Conservation (phyloP, 2,329 filamentous ascomycete species). For the Ciborinia camelliae region DNA sequence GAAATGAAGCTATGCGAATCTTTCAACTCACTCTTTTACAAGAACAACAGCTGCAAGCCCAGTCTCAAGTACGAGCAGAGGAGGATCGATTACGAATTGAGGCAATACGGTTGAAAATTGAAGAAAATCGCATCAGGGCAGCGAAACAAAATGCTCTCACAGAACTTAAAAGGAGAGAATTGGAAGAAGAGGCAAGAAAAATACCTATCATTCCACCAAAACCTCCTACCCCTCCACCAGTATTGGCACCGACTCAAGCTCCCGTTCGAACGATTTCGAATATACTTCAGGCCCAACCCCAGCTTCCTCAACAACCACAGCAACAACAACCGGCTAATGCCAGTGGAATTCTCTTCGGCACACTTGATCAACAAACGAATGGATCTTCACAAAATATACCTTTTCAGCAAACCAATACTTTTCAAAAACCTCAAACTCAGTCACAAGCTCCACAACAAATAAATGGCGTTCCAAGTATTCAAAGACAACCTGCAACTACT, state of each 20-base stretch:
- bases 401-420: slow-evolving; percentile 4
- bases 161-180: slow-evolving; percentile 47
- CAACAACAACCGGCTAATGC: background rate
- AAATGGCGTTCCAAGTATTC: background rate
- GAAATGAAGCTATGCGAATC: slow-evolving; percentile 48
- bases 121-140: slow-evolving; percentile 30
- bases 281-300: background rate
- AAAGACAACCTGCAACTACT: slow-evolving; percentile 1
- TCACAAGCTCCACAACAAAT: background rate
- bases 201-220: slow-evolving; percentile 29
- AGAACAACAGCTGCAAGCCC: slow-evolving; percentile 38
- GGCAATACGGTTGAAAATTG: slow-evolving; percentile 6
- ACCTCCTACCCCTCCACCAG: slow-evolving; percentile 26
- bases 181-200: slow-evolving; percentile 41
- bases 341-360: background rate
- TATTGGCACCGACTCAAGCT: slow-evolving; percentile 8
- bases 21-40: slow-evolving; percentile 48
- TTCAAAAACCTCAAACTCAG: background rate
- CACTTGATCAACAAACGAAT: background rate
- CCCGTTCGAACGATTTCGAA: background rate
- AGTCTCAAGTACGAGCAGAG: slow-evolving; percentile 18
- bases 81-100: slow-evolving; percentile 7
- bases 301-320: background rate
- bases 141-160: slow-evolving; percentile 49
- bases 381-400: background rate